These are phyloP conservation scores for Trametes elegans DNA, from an alignment of 768 basidiomycete species.

Conservation along the genomic window DNA sequence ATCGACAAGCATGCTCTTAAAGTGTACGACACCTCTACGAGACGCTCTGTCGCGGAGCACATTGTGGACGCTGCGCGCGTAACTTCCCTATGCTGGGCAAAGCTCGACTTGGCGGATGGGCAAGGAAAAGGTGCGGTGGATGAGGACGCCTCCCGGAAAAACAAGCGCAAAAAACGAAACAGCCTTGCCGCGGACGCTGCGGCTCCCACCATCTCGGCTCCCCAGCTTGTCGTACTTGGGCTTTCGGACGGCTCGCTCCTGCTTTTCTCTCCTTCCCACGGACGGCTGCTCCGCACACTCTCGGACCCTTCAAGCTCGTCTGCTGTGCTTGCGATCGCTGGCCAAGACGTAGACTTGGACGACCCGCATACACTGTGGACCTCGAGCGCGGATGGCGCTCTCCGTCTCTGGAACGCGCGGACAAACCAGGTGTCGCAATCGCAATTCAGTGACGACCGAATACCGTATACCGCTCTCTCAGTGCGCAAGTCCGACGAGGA, in stretches of 20 bases:
- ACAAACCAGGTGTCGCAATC: constrained; percentile 46
- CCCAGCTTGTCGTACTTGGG: constrained; percentile 53
- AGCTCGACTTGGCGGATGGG: constrained; percentile 31
- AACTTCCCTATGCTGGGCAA: constrained; percentile 52
- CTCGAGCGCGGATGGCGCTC: constrained; percentile 53
- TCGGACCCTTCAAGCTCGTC: constrained; percentile 54
- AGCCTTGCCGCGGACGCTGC: constrained; percentile 29
- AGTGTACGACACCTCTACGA: constrained; percentile 57
- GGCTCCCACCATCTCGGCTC: constrained; percentile 29
- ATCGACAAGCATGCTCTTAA: constrained; percentile 72
- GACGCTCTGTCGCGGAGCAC: constrained; percentile 56
- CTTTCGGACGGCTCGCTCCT: constrained; percentile 57
- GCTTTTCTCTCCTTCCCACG: constrained; percentile 62
- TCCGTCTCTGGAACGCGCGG: constrained; percentile 58
- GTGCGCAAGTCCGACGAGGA: constrained; percentile 40
- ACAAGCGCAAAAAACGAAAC: constrained; percentile 50
- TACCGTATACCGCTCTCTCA: constrained; percentile 54
- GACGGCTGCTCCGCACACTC: constrained; percentile 51
- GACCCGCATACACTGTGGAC: constrained; percentile 45
- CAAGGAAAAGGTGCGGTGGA: constrained; percentile 24
- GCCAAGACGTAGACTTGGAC: constrained; percentile 30
- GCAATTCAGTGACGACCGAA: constrained; percentile 58
- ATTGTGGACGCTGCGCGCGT: constrained; percentile 54
- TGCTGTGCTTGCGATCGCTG: constrained; percentile 48
- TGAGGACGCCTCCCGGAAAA: constrained; percentile 40